Conservation (phyloP, 1,284 basidiomycete species). For the Ceratobasidium sp. region DNA sequence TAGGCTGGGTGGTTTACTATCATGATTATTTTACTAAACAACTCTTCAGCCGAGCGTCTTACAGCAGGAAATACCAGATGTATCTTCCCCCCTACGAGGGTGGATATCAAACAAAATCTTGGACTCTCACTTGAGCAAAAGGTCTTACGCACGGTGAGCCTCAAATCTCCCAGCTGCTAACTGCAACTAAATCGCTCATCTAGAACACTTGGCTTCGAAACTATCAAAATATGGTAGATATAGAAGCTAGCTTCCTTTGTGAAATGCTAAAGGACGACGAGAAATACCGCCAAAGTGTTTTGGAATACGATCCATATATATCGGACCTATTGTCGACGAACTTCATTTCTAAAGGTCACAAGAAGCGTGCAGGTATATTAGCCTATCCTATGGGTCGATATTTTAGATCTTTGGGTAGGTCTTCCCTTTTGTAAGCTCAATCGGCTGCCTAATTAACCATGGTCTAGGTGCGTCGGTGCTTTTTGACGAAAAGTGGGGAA, state of each 20-base stretch:
- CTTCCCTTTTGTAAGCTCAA: neutral
- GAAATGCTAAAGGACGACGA: constrained; percentile 15
- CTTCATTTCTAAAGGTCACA: constrained; percentile 29
- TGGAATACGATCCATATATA: constrained; percentile 15
- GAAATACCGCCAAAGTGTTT: neutral
- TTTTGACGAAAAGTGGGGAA: constrained; percentile 41
- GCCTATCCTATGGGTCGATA: constrained; percentile 34
- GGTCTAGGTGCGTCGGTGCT: constrained; percentile 17
- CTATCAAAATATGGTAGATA: constrained; percentile 4
- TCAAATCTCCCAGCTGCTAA: neutral
- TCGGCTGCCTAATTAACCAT: neutral
- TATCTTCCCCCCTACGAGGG: constrained; percentile 36
- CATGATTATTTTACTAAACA: neutral
- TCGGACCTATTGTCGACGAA: constrained; percentile 14
- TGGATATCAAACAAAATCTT: neutral
- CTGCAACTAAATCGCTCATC: neutral
- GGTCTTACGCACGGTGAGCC: constrained; percentile 10
- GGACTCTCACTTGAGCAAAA: constrained; percentile 30
- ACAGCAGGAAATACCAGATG: constrained; percentile 28
- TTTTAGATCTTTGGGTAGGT: constrained; percentile 5
- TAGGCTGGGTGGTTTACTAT: neutral
- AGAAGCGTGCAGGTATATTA: constrained; percentile 29
- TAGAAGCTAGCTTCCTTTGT: constrained; percentile 7
- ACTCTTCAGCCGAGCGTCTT: constrained; percentile 5
- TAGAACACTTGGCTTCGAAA: constrained; percentile 35